Evolutionary conservation across 306 rosid genomes (phyloP), one percentile per base, ranked within the genome.

Genomic region (Prunus salicina): DNA sequence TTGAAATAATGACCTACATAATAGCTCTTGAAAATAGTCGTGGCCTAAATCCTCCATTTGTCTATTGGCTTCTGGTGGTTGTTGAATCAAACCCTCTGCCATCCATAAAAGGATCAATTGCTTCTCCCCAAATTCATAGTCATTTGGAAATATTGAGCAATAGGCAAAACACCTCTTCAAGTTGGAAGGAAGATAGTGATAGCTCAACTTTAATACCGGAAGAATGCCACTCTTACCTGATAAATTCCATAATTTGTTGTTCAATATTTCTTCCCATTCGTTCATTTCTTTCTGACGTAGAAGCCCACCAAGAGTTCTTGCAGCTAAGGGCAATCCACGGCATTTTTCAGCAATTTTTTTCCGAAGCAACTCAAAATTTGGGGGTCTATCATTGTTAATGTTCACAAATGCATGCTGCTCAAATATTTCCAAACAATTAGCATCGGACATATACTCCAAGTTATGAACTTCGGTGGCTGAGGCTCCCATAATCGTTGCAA

Each of bases 141-240:
- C 83, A 41, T 78, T 78, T 0, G 85, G 84, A 0, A 86, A 67
- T 20, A 86, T 71, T 0, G 84, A 83, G 18, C 83, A 79, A 68
- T 82, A 85, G 12, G 88, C 80, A 82, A 85, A 85, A 10, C 88
- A 85, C 15, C 63, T 60, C 5, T 85, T 85, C 14, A 85, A 24
- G 20, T 41, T 56, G 0, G 72, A 57, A 0, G 88, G 76, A 11
- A 85, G 72, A 63, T 71, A 58, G 2, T 69, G 14, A 28, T 82
- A 86, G 19, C 81, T 82, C 6, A 82, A 3, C 56, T 76, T 77
- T 1, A 82, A 14, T 4, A 76, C 77, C 0, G 78, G 81, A 22
- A 77, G 58, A 18, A 86, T 74, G 0, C 19, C 11, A 6, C 2
- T 70, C 3, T 75, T 13, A 2, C 22, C 1, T 18, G 55, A 15